Evolutionary conservation across 768 basidiomycete species (phyloP).

Genomic region (Mrakia gelida): DNA sequence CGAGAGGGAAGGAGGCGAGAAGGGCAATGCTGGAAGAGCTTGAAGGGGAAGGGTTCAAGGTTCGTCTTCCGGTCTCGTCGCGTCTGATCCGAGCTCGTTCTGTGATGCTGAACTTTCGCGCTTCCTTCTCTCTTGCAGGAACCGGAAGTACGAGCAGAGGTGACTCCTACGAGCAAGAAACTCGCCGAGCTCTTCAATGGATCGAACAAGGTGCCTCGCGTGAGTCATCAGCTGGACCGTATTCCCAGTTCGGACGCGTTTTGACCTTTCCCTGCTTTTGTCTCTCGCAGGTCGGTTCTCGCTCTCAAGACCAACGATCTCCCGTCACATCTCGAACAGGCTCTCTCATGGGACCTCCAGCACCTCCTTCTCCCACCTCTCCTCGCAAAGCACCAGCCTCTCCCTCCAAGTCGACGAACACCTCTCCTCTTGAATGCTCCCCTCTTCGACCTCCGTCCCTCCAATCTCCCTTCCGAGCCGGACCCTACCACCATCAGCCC

Average conservation of each 20-base stretch:
- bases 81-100: too few relatives aligned
- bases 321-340: not conserved
- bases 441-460: not conserved
- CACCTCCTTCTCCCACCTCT: constrained; percentile 1
- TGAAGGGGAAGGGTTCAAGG: not conserved
- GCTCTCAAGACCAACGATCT: not conserved
- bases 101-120: not conserved
- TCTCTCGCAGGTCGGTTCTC: not conserved
- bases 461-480: not conserved
- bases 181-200: not conserved
- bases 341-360: constrained; percentile 5
- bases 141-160: not conserved
- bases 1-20: constrained; percentile 5
- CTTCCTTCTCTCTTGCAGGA: not conserved
- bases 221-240: not conserved
- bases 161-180: not conserved
- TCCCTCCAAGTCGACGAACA: not conserved
- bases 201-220: not conserved
- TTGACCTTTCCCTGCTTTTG: not conserved
- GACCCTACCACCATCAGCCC: not conserved
- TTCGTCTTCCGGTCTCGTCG: not conserved
- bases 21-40: not conserved
- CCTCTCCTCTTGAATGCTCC: not conserved
- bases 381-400: not conserved
- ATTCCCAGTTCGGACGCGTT: not conserved